Evolutionary conservation across 2,329 filamentous ascomycete genomes (phyloP).

Genomic region (Rhytidhysteron rufulum): DNA sequence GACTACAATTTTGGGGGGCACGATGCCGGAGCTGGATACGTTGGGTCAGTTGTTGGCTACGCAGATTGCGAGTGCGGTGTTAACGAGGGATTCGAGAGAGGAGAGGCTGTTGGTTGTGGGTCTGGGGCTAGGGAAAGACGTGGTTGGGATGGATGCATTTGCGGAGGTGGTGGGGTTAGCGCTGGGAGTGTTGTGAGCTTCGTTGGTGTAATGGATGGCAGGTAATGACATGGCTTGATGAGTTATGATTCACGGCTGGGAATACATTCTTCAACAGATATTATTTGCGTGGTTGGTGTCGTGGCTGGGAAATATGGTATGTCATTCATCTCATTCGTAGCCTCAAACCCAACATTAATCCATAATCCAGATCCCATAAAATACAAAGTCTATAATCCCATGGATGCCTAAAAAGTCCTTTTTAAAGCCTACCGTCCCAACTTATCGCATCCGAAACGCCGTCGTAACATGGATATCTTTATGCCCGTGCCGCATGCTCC

Average conservation of each 20-base stretch:
- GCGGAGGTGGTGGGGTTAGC: constrained; percentile 42
- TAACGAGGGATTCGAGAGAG: constrained; percentile 64
- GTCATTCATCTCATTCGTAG: too few species aligned
- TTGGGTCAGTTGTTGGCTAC: constrained; percentile 84
- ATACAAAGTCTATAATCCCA: too few species aligned
- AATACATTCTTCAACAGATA: neutral
- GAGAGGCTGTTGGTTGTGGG: constrained; percentile 57
- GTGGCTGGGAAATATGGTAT: too few species aligned
- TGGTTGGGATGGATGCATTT: constrained; percentile 48
- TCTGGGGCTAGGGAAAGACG: constrained; percentile 50
- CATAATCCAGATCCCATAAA: too few species aligned
- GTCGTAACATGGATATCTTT: neutral
- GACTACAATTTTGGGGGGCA: constrained; percentile 80
- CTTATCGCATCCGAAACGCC: neutral
- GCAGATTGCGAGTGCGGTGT: constrained; percentile 79
- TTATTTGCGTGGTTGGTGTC: too few species aligned
- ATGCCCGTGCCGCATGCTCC: constrained; percentile 27
- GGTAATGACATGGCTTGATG: neutral
- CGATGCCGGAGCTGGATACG: constrained; percentile 73
- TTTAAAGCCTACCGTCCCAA: neutral
- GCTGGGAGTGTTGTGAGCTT: constrained; percentile 31
- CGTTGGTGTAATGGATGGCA: neutral
- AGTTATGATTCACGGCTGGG: too few species aligned
- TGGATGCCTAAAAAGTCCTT: neutral
- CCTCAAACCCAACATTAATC: too few species aligned